phyloP scores from a whole-genome alignment of 2,329 filamentous ascomycete genomes.

The Volutella citrinella region DNA sequence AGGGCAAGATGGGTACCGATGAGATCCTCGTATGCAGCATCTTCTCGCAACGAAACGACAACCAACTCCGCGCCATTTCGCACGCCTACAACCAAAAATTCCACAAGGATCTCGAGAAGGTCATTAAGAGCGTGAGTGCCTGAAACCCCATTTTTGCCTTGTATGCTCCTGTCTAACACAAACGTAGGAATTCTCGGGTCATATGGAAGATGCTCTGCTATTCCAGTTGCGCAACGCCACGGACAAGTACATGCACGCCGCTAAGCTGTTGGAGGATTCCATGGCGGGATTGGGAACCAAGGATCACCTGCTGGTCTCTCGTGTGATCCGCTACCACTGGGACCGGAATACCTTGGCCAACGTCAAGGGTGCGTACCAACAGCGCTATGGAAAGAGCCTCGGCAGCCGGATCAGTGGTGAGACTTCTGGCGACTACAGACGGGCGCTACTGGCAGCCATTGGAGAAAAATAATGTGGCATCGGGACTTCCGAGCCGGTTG shows the following conservation, averaged over 20 bases:
- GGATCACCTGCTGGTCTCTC: conserved; percentile 72
- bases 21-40: conserved; percentile 77
- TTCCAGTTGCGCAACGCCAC: conserved; percentile 73
- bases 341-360: conserved; percentile 70
- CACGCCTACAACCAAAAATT: conserved; percentile 74
- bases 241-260: conserved; percentile 83
- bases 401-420: conserved; percentile 72
- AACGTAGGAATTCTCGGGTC: conserved; percentile 74
- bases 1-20: conserved; percentile 70
- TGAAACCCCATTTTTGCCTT: neutral
- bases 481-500: neutral
- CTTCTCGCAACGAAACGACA: conserved; percentile 71
- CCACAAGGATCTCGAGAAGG: conserved; percentile 64
- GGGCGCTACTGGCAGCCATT: conserved; percentile 68
- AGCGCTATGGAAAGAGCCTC: conserved; percentile 66
- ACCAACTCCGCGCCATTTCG: conserved; percentile 78
- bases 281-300: conserved; percentile 90
- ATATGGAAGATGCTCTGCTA: conserved; percentile 84
- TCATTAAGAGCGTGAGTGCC: conserved; percentile 66
- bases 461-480: conserved; percentile 37
- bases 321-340: conserved; percentile 85
- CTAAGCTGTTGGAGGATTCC: conserved; percentile 73
- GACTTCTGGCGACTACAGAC: conserved; percentile 81
- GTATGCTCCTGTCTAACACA: neutral
- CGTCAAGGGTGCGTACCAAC: conserved; percentile 74